phyloP scores from a whole-genome alignment of 345 rosid species.

The Eucalyptus melliodora region DNA sequence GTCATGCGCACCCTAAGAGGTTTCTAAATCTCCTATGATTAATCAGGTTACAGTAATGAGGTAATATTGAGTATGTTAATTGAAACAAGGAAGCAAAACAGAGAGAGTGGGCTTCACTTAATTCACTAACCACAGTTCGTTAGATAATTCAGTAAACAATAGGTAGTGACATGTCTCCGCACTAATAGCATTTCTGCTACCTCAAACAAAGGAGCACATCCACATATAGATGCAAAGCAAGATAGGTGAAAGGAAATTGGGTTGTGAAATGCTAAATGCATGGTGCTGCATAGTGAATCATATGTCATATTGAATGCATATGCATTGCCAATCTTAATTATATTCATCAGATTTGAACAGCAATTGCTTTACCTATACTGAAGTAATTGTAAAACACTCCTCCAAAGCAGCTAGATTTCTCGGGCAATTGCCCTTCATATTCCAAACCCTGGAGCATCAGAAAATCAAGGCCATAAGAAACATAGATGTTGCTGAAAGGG shows the following conservation, averaged over 20 bases:
- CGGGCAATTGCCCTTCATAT: constrained; percentile 53
- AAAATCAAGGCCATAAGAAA: neutral
- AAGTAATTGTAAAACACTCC: constrained; percentile 95
- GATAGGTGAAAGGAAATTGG: neutral
- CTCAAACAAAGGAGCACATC: neutral
- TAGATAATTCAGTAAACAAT: neutral
- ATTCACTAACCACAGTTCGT: neutral
- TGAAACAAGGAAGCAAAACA: neutral
- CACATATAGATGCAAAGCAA: neutral
- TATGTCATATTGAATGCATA: neutral
- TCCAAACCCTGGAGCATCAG: constrained; percentile 39
- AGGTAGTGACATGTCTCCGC: neutral
- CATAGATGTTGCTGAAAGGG: neutral
- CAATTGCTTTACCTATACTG: constrained; percentile 57
- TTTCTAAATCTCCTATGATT: neutral
- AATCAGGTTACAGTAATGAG: neutral
- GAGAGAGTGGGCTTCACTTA: neutral
- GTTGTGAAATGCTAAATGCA: neutral
- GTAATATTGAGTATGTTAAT: neutral
- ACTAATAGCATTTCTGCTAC: neutral
- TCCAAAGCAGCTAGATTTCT: constrained; percentile 38
- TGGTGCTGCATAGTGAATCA: neutral
- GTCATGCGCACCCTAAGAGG: neutral
- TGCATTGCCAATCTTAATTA: neutral
- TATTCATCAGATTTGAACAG: neutral